phyloP scores from a whole-genome alignment of 148 eudicot genomes.

The Bassia scoparia region DNA sequence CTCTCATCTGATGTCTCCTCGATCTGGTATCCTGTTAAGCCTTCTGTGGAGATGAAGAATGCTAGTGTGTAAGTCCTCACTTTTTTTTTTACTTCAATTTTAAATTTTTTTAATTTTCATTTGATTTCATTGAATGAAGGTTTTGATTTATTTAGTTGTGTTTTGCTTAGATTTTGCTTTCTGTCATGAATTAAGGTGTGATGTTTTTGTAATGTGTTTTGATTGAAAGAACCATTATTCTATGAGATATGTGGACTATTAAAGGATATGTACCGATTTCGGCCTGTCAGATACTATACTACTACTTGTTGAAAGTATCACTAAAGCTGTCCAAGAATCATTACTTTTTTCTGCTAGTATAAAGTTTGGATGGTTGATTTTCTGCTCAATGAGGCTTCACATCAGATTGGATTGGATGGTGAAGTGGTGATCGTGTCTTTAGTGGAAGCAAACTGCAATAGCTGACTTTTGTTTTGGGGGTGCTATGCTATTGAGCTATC shows the following conservation, averaged over 20 bases:
- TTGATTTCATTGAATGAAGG: neutral
- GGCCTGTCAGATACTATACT: neutral
- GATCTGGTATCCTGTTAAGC: constrained; percentile 96
- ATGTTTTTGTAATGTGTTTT: constrained; percentile 4
- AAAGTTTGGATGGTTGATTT: neutral
- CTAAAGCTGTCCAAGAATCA: neutral
- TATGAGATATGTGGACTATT: neutral
- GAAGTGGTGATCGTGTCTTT: no score
- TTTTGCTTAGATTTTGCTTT: neutral
- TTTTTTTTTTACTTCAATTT: neutral
- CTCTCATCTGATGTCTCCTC: constrained; percentile 80
- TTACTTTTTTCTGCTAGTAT: neutral
- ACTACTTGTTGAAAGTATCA: neutral
- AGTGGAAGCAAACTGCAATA: neutral
- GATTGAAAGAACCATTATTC: neutral
- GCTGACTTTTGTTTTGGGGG: neutral
- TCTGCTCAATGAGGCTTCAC: neutral
- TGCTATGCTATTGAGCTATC: neutral
- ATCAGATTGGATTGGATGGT: no score
- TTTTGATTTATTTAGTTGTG: neutral
- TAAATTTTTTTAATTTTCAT: neutral
- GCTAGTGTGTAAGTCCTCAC: constrained; percentile 77
- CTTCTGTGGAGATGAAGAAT: constrained; percentile 96
- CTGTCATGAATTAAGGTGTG: neutral
- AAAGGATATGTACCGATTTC: neutral